phyloP scores from a whole-genome alignment of 192 early-diverging fungal species.

The Backusella luteola region DNA sequence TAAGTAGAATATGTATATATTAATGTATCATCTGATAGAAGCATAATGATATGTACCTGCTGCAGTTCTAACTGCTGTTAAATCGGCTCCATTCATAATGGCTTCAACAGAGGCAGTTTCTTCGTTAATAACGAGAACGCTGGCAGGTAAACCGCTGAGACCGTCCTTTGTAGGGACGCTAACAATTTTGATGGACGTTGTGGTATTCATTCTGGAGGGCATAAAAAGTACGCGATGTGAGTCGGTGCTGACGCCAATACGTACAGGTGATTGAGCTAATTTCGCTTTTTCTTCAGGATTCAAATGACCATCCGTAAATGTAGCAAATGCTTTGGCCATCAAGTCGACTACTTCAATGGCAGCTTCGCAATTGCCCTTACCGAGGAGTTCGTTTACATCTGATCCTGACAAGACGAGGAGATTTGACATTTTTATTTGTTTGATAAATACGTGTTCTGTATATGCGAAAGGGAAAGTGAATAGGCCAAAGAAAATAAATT shows the following conservation, averaged over 20 bases:
- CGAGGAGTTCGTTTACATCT: constrained; percentile 6
- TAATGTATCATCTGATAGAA: neutral
- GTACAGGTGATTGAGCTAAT: constrained; percentile 43
- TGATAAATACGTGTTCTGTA: neutral
- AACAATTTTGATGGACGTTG: constrained; percentile 48
- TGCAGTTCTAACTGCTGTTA: constrained; percentile 52
- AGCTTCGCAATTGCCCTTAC: neutral
- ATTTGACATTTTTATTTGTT: neutral
- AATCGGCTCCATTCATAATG: constrained; percentile 44
- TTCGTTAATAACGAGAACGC: constrained; percentile 45
- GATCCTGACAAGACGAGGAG: constrained; percentile 12
- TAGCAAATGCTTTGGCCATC: constrained; percentile 28
- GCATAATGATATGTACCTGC: constrained; percentile 29
- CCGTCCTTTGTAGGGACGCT: constrained; percentile 43
- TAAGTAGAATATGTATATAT: neutral
- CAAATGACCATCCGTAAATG: constrained; percentile 6
- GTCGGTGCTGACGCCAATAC: constrained; percentile 36
- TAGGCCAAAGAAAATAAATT: neutral
- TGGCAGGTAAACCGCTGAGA: constrained; percentile 43
- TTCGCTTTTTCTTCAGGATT: constrained; percentile 12
- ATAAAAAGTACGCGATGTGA: constrained; percentile 45
- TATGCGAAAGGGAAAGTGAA: neutral
- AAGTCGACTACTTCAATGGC: constrained; percentile 20
- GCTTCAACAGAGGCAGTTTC: constrained; percentile 40
- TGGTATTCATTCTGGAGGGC: constrained; percentile 46